Evolutionary conservation across 371 early-diverging fungal genomes (phyloP).

Genomic region (Haplosporangium sp.): DNA sequence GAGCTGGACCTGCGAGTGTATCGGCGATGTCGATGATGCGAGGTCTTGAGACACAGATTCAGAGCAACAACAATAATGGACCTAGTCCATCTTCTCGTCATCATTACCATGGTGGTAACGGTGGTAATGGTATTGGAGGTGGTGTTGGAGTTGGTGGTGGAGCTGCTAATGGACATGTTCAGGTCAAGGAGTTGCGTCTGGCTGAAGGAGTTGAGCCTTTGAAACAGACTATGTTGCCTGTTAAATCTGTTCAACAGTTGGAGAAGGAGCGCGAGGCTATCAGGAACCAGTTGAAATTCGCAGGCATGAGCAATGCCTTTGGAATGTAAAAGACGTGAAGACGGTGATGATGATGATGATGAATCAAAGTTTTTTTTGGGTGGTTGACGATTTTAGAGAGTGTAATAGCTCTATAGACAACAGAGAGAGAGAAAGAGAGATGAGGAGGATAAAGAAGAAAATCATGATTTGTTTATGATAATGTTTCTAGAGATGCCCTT

Average conservation of each 20-base stretch:
- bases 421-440: no score
- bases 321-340: not conserved
- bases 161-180: conserved; percentile 14
- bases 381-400: no score
- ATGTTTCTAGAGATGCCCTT: no score
- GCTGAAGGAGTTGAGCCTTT: conserved; percentile 52
- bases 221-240: conserved; percentile 53
- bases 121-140: no score
- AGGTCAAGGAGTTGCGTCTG: conserved; percentile 47
- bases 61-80: conserved; percentile 10
- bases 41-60: conserved; percentile 5
- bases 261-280: conserved; percentile 52
- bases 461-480: no score
- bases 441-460: no score
- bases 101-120: not conserved
- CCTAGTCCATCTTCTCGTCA: not conserved
- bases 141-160: no score
- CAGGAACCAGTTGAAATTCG: conserved; percentile 23
- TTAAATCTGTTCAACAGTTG: conserved; percentile 50
- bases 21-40: not conserved
- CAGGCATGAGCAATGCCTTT: conserved; percentile 27
- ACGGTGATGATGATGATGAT: no score
- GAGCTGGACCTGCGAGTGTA: no score
- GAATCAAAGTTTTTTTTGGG: no score
- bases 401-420: no score